Evolutionary conservation across 1,284 basidiomycete species (phyloP).

Genomic region (Cutaneotrichosporon dermatis): DNA sequence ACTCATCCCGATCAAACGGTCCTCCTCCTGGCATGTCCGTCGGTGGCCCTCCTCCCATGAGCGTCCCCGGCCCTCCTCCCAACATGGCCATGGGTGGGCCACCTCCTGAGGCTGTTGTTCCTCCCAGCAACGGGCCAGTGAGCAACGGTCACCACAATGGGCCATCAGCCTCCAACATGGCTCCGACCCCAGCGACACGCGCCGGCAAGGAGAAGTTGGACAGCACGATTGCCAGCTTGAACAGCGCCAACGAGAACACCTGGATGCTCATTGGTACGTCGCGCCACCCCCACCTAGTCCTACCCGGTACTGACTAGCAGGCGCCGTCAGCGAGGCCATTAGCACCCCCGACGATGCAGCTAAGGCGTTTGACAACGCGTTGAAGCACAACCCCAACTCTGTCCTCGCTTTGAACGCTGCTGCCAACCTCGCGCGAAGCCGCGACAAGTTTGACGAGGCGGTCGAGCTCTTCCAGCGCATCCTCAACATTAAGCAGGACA

Average conservation of each 20-base stretch:
- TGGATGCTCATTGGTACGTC: constrained; percentile 80
- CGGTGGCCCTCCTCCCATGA: constrained; percentile 24
- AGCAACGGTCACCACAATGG: constrained; percentile 29
- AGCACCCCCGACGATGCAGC: constrained; percentile 82
- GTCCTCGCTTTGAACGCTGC: constrained; percentile 82
- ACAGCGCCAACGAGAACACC: constrained; percentile 80
- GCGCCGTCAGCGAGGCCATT: constrained; percentile 85
- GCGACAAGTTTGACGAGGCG: constrained; percentile 57
- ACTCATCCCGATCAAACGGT: constrained; percentile 29
- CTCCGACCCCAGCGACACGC: constrained; percentile 21
- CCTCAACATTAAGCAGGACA: constrained; percentile 79
- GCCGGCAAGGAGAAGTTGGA: constrained; percentile 41
- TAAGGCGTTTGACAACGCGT: constrained; percentile 82
- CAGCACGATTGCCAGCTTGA: constrained; percentile 50
- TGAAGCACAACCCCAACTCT: constrained; percentile 86
- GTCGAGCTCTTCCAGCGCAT: constrained; percentile 93
- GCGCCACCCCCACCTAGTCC: neutral
- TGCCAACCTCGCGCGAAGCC: constrained; percentile 59
- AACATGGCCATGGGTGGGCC: constrained; percentile 19
- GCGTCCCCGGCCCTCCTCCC: constrained; percentile 18
- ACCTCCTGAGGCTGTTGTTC: constrained; percentile 17
- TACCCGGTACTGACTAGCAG: constrained; percentile 47
- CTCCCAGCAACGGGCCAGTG: constrained; percentile 15
- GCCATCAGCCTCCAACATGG: constrained; percentile 1
- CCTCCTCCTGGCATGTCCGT: constrained; percentile 24